phyloP scores from a whole-genome alignment of 2,329 filamentous ascomycete species.

The Periconia sp. region DNA sequence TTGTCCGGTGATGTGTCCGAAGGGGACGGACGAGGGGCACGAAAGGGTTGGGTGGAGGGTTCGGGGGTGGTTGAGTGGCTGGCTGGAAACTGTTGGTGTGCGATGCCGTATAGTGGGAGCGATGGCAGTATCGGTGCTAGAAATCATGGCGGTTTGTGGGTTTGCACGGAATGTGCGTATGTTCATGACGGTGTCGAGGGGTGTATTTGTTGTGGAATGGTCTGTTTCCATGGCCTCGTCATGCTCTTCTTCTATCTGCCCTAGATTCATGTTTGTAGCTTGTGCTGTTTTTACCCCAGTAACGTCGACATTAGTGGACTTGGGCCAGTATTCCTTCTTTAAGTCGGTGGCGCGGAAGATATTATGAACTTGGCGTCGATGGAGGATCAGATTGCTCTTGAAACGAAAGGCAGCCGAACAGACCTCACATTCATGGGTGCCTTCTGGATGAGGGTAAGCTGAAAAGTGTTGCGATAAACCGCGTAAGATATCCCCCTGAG shows the following conservation, averaged over 20 bases:
- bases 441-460: background rate
- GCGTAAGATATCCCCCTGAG: background rate
- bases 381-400: conserved; percentile 4
- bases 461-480: background rate
- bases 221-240: background rate
- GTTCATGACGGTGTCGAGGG: background rate
- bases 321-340: background rate
- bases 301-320: background rate
- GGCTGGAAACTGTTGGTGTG: no score
- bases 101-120: no score
- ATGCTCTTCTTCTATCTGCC: background rate
- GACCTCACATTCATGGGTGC: conserved; percentile 1
- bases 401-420: conserved; percentile 3
- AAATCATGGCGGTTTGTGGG: background rate
- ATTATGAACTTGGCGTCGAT: conserved; percentile 13
- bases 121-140: background rate
- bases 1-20: background rate
- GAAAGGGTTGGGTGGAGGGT: no score
- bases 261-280: background rate
- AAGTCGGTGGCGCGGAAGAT: background rate
- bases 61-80: no score
- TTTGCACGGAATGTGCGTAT: background rate
- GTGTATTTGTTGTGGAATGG: background rate
- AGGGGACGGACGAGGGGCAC: background rate
- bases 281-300: no score